Conservation (phyloP, 108 stramenopile genomes). For the Pseudonitzschia delicatissima region DNA sequence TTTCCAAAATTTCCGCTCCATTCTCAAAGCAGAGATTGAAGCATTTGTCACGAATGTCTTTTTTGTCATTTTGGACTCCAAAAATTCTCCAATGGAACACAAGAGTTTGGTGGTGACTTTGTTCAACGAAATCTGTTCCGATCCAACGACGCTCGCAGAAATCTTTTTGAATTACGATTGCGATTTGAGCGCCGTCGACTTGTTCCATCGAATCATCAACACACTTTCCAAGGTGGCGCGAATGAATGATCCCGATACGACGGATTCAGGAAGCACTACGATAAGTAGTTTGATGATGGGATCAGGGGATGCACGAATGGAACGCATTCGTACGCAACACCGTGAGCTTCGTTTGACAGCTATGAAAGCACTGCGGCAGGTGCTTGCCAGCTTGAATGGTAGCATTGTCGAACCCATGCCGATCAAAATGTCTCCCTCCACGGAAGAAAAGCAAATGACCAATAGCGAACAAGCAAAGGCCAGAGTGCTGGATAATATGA, state of each 20-base stretch:
- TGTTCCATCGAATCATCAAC: slow-evolving; percentile 92
- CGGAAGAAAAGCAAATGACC: not conserved
- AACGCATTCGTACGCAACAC: slow-evolving; percentile 58
- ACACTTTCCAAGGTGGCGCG: slow-evolving; percentile 88
- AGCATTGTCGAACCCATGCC: slow-evolving; percentile 70
- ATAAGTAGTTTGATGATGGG: slow-evolving; percentile 32
- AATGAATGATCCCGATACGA: slow-evolving; percentile 43
- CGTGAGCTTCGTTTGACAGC: slow-evolving; percentile 74
- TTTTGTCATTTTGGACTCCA: slow-evolving; percentile 93
- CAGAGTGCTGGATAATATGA: not conserved
- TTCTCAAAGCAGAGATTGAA: slow-evolving; percentile 92
- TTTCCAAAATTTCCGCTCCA: slow-evolving; percentile 84
- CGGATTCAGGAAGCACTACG: slow-evolving; percentile 2
- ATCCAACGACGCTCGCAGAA: slow-evolving; percentile 86
- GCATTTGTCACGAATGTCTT: slow-evolving; percentile 98
- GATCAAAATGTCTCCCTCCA: not conserved
- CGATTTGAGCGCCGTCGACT: slow-evolving; percentile 89
- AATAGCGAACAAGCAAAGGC: not conserved
- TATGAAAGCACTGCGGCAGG: slow-evolving; percentile 79
- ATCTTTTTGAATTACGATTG: slow-evolving; percentile 99
- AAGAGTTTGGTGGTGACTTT: slow-evolving; percentile 91
- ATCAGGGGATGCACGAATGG: slow-evolving; percentile 61
- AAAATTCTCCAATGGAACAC: slow-evolving; percentile 91
- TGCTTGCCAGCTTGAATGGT: slow-evolving; percentile 80
- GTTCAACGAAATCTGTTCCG: slow-evolving; percentile 87